Conservation (phyloP, 352 stramenopile genomes). For the Phytopythium oedochilum region DNA sequence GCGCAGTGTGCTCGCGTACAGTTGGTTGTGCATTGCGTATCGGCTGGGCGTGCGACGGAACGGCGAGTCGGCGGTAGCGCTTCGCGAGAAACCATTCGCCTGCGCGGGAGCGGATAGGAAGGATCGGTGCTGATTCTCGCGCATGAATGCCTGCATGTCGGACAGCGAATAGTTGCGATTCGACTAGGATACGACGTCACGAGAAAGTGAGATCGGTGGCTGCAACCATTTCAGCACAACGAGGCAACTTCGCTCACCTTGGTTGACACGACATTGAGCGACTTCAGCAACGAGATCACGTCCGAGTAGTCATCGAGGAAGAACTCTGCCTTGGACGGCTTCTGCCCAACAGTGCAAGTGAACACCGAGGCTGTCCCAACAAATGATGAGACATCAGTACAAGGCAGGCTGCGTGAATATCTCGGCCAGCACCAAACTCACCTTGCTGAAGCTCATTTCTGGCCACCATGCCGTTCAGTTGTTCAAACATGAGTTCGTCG, state of each 20-base stretch:
- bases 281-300: conserved; percentile 90
- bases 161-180: conserved; percentile 81
- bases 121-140: conserved; percentile 28
- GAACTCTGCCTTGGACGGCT: conserved; percentile 94
- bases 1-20: conserved; percentile 40
- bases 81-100: conserved; percentile 26
- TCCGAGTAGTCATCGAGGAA: conserved; percentile 96
- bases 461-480: conserved; percentile 48
- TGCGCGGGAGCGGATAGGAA: conserved; percentile 51
- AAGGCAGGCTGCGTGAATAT: no score
- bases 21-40: conserved; percentile 31
- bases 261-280: conserved; percentile 63
- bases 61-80: conserved; percentile 35
- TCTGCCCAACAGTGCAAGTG: conserved; percentile 97
- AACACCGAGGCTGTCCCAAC: conserved; percentile 83
- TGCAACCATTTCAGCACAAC: background rate
- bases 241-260: conserved; percentile 36
- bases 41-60: conserved; percentile 54
- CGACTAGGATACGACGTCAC: conserved; percentile 22
- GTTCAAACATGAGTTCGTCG: conserved; percentile 97
- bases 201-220: background rate
- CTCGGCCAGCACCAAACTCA: conserved; percentile 9
- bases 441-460: conserved; percentile 38
- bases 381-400: background rate
- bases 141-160: conserved; percentile 80